These are phyloP conservation scores for Hibiscus mutabilis DNA, from an alignment of 345 rosid species.

Conservation along the genomic window DNA sequence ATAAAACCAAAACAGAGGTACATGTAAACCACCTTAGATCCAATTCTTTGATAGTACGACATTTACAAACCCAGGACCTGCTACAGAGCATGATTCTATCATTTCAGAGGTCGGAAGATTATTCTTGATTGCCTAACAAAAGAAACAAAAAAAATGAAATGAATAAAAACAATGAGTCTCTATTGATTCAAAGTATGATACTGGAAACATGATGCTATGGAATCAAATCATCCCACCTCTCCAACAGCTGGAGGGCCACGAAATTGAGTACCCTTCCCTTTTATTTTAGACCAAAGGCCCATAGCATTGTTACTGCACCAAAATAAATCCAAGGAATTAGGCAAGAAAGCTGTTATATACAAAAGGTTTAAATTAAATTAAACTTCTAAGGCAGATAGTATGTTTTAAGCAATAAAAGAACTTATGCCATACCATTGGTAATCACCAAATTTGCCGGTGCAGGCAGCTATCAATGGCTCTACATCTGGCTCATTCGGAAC, in stretches of 20 bases:
- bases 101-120: conserved; percentile 77
- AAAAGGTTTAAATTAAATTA: neutral
- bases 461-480: conserved; percentile 63
- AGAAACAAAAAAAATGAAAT: conserved; percentile 1
- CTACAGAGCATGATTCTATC: conserved; percentile 75
- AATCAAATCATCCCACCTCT: conserved; percentile 34
- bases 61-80: conserved; percentile 94
- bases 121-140: conserved; percentile 54
- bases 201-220: neutral
- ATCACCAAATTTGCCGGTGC: conserved; percentile 68
- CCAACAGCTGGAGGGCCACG: conserved; percentile 81
- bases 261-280: conserved; percentile 57
- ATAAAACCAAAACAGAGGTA: neutral
- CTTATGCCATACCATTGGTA: conserved; percentile 65
- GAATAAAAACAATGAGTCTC: neutral
- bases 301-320: conserved; percentile 81
- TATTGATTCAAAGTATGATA: neutral
- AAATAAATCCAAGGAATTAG: neutral
- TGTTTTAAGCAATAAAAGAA: neutral
- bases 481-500: conserved; percentile 56
- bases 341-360: neutral
- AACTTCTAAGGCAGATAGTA: neutral
- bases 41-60: conserved; percentile 60
- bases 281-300: conserved; percentile 69
- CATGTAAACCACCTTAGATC: conserved; percentile 62